phyloP scores from a whole-genome alignment of 2,329 filamentous ascomycete genomes.

The Spiromastix sp. region DNA sequence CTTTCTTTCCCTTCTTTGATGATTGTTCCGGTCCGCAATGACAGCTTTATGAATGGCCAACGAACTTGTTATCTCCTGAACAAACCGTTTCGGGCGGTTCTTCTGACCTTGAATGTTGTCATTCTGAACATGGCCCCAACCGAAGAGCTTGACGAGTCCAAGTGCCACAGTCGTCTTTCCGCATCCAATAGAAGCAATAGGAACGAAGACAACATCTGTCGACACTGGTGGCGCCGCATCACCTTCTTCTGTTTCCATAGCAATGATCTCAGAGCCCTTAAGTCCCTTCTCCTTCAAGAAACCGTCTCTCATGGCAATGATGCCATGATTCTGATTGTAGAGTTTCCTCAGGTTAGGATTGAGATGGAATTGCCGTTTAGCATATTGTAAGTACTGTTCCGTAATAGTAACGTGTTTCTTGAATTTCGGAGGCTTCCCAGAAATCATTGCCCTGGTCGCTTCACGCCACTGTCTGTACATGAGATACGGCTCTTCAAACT shows the following conservation, averaged over 20 bases:
- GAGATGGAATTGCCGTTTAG: constrained; percentile 58
- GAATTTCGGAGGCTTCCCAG: constrained; percentile 60
- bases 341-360: constrained; percentile 57
- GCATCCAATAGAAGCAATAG: constrained; percentile 87
- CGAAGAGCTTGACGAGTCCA: constrained; percentile 71
- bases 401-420: constrained; percentile 87
- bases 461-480: constrained; percentile 99
- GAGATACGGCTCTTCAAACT: constrained; percentile 96
- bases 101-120: constrained; percentile 80
- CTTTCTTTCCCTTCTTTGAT: constrained; percentile 73
- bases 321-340: constrained; percentile 86
- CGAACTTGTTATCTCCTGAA: constrained; percentile 54
- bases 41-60: constrained; percentile 61
- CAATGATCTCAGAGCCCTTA: constrained; percentile 82
- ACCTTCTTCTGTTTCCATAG: constrained; percentile 46
- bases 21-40: constrained; percentile 90
- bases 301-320: constrained; percentile 80
- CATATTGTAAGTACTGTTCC: constrained; percentile 79
- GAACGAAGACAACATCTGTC: constrained; percentile 68
- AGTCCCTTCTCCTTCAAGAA: constrained; percentile 76
- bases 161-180: constrained; percentile 91
- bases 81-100: constrained; percentile 67
- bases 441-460: constrained; percentile 82
- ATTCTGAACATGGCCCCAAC: constrained; percentile 90
- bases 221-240: constrained; percentile 36